Conservation (phyloP, 2,329 filamentous ascomycete genomes). For the Colletotrichum sp. region DNA sequence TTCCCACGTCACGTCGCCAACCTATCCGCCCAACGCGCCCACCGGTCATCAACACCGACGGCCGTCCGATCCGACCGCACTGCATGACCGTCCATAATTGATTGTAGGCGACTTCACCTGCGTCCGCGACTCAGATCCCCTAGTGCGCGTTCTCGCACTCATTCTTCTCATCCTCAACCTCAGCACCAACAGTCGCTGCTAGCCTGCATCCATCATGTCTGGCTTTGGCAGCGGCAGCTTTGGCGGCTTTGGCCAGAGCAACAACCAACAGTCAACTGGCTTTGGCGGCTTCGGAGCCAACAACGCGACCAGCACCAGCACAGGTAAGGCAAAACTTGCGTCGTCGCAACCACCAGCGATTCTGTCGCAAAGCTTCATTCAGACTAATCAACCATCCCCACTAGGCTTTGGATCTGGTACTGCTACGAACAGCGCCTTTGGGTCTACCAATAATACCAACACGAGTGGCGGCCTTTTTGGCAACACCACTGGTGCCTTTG, state of each 20-base stretch:
- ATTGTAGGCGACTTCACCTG: conserved; percentile 8
- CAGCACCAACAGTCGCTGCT: not conserved
- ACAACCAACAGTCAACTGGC: conserved; percentile 45
- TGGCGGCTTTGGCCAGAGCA: conserved; percentile 64
- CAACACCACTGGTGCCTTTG: conserved; percentile 7
- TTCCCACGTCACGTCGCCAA: conserved; percentile 9
- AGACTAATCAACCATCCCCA: conserved; percentile 7
- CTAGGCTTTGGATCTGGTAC: conserved; percentile 44
- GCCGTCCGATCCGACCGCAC: not conserved
- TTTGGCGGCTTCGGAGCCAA: conserved; percentile 65
- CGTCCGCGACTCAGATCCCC: not conserved
- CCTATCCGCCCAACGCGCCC: conserved; percentile 3
- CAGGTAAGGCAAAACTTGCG: conserved; percentile 53
- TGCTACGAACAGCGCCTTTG: conserved; percentile 49
- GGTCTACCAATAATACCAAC: conserved; percentile 34
- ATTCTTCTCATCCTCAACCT: not conserved
- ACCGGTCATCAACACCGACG: not conserved
- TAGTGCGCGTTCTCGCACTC: not conserved
- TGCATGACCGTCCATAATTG: conserved; percentile 16
- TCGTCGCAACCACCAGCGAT: not conserved
- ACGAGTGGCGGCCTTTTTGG: conserved; percentile 37
- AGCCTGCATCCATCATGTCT: conserved; percentile 50
- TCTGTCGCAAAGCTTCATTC: conserved; percentile 2
- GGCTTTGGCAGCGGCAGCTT: conserved; percentile 55
- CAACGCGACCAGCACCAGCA: conserved; percentile 34